Percentiles rank a stretch among this genome's conserved stretches.
Conservation (phyloP, 164 flowering plant genomes). For the Nymphaea colorata region DNA sequence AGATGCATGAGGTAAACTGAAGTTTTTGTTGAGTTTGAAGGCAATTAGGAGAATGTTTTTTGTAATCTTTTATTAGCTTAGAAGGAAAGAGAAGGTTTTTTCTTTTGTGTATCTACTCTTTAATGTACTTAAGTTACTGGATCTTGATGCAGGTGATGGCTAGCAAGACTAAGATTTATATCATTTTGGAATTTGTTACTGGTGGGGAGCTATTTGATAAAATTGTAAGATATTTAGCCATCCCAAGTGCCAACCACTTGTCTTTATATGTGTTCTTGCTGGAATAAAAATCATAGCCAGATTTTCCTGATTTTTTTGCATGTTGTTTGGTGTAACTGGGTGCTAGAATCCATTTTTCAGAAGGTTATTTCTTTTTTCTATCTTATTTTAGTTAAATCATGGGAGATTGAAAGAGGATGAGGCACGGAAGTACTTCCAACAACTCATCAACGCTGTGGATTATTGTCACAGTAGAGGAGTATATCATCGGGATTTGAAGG, state of each 20-base stretch:
- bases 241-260: no score
- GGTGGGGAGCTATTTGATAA: slow-evolving; percentile 92
- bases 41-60: no score
- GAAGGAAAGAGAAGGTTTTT: no score
- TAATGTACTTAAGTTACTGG: no score
- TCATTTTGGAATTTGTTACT: slow-evolving; percentile 78
- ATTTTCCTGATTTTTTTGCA: no score
- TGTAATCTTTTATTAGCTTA: no score
- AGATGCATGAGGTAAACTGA: slow-evolving; percentile 68
- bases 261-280: no score
- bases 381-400: slow-evolving; percentile 37
- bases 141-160: slow-evolving; percentile 68
- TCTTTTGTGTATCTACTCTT: no score
- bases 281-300: no score
- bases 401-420: slow-evolving; percentile 93
- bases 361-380: no score
- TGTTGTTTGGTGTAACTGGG: no score
- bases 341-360: no score
- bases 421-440: slow-evolving; percentile 88
- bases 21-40: neutral
- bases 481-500: slow-evolving; percentile 24
- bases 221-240: slow-evolving; percentile 49
- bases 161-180: slow-evolving; percentile 91
- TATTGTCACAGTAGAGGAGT: slow-evolving; percentile 98
- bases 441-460: slow-evolving; percentile 90